These are phyloP conservation scores for Stephanocyclus meneghinianus DNA, from an alignment of 352 stramenopile species.

Conservation along the genomic window DNA sequence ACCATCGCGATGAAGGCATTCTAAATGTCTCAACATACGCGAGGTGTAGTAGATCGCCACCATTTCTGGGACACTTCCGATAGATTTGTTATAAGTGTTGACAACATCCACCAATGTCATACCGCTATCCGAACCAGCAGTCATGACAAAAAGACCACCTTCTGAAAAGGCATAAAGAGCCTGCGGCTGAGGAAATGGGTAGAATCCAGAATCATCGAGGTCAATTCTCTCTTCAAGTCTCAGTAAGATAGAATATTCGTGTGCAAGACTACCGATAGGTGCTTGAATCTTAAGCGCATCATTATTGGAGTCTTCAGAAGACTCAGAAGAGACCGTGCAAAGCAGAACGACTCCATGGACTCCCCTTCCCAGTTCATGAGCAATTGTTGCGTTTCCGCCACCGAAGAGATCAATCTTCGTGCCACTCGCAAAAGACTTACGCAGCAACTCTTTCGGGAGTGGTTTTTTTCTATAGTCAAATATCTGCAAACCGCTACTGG, in stretches of 20 bases:
- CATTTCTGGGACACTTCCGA: slow-evolving; percentile 69
- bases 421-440: slow-evolving; percentile 41
- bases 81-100: slow-evolving; percentile 69
- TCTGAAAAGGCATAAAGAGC: slow-evolving; percentile 63
- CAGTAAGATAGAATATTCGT: slow-evolving; percentile 65
- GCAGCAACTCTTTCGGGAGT: slow-evolving; percentile 40
- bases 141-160: slow-evolving; percentile 71
- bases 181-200: slow-evolving; percentile 61
- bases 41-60: slow-evolving; percentile 78
- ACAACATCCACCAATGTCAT: slow-evolving; percentile 76
- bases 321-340: slow-evolving; percentile 25
- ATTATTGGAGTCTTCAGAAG: slow-evolving; percentile 10
- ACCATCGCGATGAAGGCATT: slow-evolving; percentile 67
- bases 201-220: slow-evolving; percentile 16
- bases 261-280: slow-evolving; percentile 65
- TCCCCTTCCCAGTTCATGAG: slow-evolving; percentile 66
- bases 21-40: slow-evolving; percentile 66
- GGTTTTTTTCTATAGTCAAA: slow-evolving; percentile 41
- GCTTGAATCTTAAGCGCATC: slow-evolving; percentile 75
- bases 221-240: slow-evolving; percentile 60
- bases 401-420: slow-evolving; percentile 35
- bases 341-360: slow-evolving; percentile 73
- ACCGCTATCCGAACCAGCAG: slow-evolving; percentile 64
- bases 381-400: slow-evolving; percentile 38
- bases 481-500: slow-evolving; percentile 22